Evolutionary conservation across 441 rosid species (phyloP).

Genomic region (Eruca vesicaria): DNA sequence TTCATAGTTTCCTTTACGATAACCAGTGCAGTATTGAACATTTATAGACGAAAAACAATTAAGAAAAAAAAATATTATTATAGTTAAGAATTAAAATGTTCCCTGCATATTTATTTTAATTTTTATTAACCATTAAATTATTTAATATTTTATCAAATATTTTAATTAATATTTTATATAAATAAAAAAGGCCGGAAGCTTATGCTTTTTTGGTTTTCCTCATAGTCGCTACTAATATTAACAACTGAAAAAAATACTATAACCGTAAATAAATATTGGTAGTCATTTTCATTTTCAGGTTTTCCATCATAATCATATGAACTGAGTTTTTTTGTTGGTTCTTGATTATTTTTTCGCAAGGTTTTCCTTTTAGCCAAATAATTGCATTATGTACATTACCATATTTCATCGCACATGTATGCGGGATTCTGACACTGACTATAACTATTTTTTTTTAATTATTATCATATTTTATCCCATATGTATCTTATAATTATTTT

Average conservation of each 20-base stretch:
- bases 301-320: conserved; percentile 18
- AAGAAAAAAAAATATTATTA: too few relatives aligned
- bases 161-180: too few relatives aligned
- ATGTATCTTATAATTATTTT: background rate
- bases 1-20: conserved; percentile 3
- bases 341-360: background rate
- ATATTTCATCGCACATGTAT: background rate
- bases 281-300: conserved; percentile 13
- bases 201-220: too few relatives aligned
- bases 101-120: too few relatives aligned
- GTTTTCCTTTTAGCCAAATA: background rate
- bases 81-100: too few relatives aligned
- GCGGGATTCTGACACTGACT: background rate
- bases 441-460: background rate
- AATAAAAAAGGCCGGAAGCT: too few relatives aligned
- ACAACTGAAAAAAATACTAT: background rate
- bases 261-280: background rate
- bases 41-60: too few relatives aligned
- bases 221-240: too few relatives aligned
- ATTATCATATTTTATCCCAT: too few relatives aligned
- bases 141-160: too few relatives aligned
- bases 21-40: too few relatives aligned
- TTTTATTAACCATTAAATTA: too few relatives aligned
- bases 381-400: background rate
- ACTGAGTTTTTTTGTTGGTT: background rate